Evolutionary conservation across 2,329 filamentous ascomycete species (phyloP), one percentile per base, ranked within the genome.

Genomic region (Echinosphaeria canescens): DNA sequence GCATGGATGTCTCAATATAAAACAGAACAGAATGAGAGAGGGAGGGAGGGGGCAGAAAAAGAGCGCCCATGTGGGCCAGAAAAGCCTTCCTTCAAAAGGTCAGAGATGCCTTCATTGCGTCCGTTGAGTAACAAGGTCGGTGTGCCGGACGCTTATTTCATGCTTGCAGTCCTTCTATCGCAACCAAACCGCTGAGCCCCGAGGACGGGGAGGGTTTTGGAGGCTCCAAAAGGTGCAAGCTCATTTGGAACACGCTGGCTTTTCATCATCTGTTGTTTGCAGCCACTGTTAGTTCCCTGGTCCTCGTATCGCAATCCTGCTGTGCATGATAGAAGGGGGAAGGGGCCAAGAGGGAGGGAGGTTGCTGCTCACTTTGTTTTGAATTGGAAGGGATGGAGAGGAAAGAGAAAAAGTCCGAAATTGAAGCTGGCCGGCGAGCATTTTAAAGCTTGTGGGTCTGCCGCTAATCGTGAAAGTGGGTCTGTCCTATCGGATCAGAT

Each of bases 91-190:
- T 42, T 41, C 40, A 57, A 51, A 53, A 34, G 33, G 39, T 51
- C 95, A 85, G 95, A 85, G 93, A 78, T 90, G 75, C 81, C 76
- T 73, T 76, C 64, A 75, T 80, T 69, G 84, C 88, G 85, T 92
- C 72, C 85, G 84, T 80, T 64, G 56, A 58, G 56, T 66, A 80
- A 93, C 82, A 95, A 93, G 85, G 75, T 72, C 64, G 49, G 63
- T 92, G 85, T 93, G 88, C 80, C 85, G 82, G 78, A 93, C 88
- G 82, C 88, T 74, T 65, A 82, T 82, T 72, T 95, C 88, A 98
- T 67, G 60, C 68, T 75, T 55, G 66, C 54, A 54, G 56, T n/a
- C 59, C 53, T 52, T 60, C 57, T 57, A 54, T 58, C 54, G 51
- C 69, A 64, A 56, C 54, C 63, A 62, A 62, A 75, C 80, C 85